Conservation (phyloP, 768 basidiomycete genomes). For the Rickenella mellea region DNA sequence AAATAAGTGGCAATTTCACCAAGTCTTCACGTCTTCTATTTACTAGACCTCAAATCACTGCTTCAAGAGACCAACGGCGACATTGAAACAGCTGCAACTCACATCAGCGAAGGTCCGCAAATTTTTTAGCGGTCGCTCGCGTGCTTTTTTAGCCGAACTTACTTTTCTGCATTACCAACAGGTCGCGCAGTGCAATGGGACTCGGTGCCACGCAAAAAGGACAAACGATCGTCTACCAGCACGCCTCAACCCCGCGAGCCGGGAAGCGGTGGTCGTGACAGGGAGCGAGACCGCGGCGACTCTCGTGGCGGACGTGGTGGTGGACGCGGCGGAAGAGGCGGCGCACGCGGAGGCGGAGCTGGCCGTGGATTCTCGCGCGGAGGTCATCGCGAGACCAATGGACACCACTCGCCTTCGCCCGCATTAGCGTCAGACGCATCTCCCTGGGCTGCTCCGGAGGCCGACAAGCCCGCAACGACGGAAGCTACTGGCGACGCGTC, state of each 20-base stretch:
- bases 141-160: constrained; percentile 8
- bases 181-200: constrained; percentile 76
- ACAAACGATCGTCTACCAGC: constrained; percentile 51
- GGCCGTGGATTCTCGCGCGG: constrained; percentile 40
- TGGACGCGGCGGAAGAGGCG: constrained; percentile 38
- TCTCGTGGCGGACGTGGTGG: constrained; percentile 55
- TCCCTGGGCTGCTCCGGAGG: constrained; percentile 16
- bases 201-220: constrained; percentile 79
- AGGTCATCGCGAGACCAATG: constrained; percentile 29
- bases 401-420: constrained; percentile 14
- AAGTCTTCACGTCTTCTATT: constrained; percentile 7
- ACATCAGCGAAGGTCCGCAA: constrained; percentile 63
- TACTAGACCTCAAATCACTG: constrained; percentile 56
- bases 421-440: constrained; percentile 31
- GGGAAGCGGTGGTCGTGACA: constrained; percentile 20
- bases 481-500: too few relatives aligned
- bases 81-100: constrained; percentile 55
- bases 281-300: constrained; percentile 34
- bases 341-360: constrained; percentile 29
- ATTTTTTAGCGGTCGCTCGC: background rate
- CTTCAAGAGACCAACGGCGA: constrained; percentile 64
- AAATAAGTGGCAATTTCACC: constrained; percentile 18
- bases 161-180: constrained; percentile 22
- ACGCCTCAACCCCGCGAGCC: constrained; percentile 44
- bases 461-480: constrained; percentile 9